phyloP scores from a whole-genome alignment of 306 rosid genomes.

The Prunus mume region DNA sequence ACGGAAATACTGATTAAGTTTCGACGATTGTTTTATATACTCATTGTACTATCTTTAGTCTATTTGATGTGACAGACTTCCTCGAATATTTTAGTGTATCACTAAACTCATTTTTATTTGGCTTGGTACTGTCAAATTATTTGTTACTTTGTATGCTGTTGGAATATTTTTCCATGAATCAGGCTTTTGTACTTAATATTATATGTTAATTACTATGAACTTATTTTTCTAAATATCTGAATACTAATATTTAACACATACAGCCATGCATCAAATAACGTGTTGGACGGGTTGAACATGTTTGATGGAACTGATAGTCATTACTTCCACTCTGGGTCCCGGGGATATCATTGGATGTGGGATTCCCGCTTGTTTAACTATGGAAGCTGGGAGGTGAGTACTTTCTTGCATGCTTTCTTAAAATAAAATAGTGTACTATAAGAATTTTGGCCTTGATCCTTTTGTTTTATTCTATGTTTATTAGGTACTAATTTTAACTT shows the following conservation, averaged over 20 bases:
- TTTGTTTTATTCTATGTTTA: constrained; percentile 11
- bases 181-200: background rate
- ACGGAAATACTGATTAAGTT: background rate
- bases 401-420: constrained; percentile 17
- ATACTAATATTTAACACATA: constrained; percentile 27
- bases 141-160: background rate
- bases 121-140: background rate
- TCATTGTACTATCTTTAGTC: background rate
- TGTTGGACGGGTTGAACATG: constrained; percentile 94
- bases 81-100: background rate
- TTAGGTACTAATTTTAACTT: constrained; percentile 9
- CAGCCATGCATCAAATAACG: constrained; percentile 91
- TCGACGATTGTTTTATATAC: background rate
- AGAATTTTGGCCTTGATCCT: background rate
- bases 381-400: constrained; percentile 98
- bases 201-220: background rate
- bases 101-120: background rate
- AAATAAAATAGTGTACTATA: background rate
- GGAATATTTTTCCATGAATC: background rate
- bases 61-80: background rate
- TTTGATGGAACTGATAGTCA: constrained; percentile 96
- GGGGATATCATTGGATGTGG: constrained; percentile 99
- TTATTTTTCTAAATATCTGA: constrained; percentile 23
- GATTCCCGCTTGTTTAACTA: constrained; percentile 99
- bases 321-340: constrained; percentile 93